Conservation (phyloP, 345 rosid species). For the Brassica cretica region DNA sequence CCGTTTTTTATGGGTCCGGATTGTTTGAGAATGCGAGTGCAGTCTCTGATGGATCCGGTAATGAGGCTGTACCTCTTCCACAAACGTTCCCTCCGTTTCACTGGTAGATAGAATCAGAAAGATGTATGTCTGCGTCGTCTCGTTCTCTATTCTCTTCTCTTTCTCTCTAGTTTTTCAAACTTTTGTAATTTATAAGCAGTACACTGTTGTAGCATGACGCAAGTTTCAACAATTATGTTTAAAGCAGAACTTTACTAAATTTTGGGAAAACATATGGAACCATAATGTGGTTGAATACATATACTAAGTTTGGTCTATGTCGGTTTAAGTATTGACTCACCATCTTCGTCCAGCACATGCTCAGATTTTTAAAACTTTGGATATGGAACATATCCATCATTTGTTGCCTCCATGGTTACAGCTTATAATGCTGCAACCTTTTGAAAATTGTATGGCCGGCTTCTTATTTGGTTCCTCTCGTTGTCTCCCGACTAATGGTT, state of each 20-base stretch:
- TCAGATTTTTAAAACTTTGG: too few species aligned
- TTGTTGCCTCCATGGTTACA: too few species aligned
- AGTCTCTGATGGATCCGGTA: constrained; percentile 43
- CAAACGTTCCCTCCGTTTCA: constrained; percentile 53
- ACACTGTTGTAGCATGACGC: neutral
- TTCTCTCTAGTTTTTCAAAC: constrained; percentile 10
- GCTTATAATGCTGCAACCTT: too few species aligned
- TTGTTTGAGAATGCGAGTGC: constrained; percentile 43
- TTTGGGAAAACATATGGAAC: neutral
- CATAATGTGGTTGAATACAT: neutral
- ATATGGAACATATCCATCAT: too few species aligned
- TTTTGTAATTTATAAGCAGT: neutral
- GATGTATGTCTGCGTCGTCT: constrained; percentile 1
- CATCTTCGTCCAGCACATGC: too few species aligned
- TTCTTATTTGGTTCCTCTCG: too few species aligned
- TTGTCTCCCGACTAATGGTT: too few species aligned
- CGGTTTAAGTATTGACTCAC: neutral
- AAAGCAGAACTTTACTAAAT: neutral
- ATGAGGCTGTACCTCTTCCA: constrained; percentile 47
- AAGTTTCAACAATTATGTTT: neutral
- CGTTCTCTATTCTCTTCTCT: constrained; percentile 19
- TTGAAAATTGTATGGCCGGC: too few species aligned
- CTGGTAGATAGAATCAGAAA: constrained; percentile 40
- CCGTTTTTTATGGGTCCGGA: constrained; percentile 42
- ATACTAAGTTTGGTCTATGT: neutral